Evolutionary conservation across 345 rosid genomes (phyloP), one percentile per base, ranked within the genome.

Genomic region (Acer campestre): DNA sequence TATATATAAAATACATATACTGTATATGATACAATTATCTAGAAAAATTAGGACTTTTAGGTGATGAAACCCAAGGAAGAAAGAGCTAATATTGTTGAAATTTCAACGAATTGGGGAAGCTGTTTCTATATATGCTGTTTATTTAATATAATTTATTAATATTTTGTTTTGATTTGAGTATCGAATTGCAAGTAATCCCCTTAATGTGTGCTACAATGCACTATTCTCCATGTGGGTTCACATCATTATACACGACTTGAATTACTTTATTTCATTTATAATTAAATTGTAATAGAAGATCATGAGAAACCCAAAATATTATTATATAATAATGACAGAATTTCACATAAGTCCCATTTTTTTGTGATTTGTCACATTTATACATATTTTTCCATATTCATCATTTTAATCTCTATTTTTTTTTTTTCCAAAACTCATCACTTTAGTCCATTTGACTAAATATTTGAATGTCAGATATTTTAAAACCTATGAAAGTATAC

Each of bases 161-260:
- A 2, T 23, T 46, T 46, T 79, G 17, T 35, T 59, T 40, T 29
- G 35, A 13, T 71, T 53, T 61, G 20, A 70, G 79, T 66, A 20
- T 75, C 59, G 80, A 79, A 80, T 79, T 84, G 62, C 75, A 81
- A 87, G 85, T 80, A 77, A 68, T 55, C 68, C 68, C 85, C 85
- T 87, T 71, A 80, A 81, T 81, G 76, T 80, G 66, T 82, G 89
- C 79, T 79, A n/a, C 77, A 68, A 38, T 71, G 86, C 89, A 83
- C 92, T 79, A 64, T 70, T 82, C 78, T 82, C 92, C 88, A 87
- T 77, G 89, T 75, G 84, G 73, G 42, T 62, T 46, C 68, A 65
- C 77, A 66, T 82, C 82, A 70, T 44, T 46, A 38, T 46, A 46
- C 29, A 71, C 62, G 64, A 25, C 61, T 46, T 12, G 12, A 67